phyloP scores from a whole-genome alignment of 2,329 filamentous ascomycete genomes.

The Didymellaceae sp. region DNA sequence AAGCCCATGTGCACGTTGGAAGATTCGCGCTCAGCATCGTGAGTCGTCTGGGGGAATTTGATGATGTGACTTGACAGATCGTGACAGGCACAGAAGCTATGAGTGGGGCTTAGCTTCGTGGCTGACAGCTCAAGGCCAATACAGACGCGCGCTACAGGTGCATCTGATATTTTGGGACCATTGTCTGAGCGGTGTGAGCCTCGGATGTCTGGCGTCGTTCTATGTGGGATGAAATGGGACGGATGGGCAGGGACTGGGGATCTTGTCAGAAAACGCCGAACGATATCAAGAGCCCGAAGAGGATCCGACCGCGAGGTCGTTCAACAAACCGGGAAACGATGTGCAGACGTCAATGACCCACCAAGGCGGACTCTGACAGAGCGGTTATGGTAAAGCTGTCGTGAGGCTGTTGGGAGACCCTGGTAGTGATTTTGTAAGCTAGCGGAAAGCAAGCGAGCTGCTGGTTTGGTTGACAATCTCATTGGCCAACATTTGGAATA shows the following conservation, averaged over 20 bases:
- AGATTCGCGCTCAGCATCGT: slow-evolving; percentile 10
- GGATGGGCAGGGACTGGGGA: not conserved
- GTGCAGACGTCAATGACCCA: slow-evolving; percentile 17
- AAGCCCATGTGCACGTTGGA: slow-evolving; percentile 11
- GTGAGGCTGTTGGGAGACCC: slow-evolving; percentile 11
- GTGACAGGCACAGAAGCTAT: not conserved
- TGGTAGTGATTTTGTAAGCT: slow-evolving; percentile 13
- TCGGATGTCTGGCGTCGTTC: slow-evolving; percentile 4
- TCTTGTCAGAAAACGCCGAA: slow-evolving; percentile 17
- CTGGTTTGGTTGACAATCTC: not conserved
- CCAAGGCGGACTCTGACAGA: not conserved
- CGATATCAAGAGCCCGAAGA: slow-evolving; percentile 10
- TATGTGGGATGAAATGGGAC: not conserved
- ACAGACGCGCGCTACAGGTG: not conserved
- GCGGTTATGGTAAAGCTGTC: slow-evolving; percentile 1
- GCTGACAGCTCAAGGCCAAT: slow-evolving; percentile 1
- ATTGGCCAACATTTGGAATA: slow-evolving; percentile 6
- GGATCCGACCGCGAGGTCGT: slow-evolving; percentile 1
- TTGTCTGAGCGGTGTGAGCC: slow-evolving; percentile 16
- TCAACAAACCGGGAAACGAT: slow-evolving; percentile 2
- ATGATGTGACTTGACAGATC: slow-evolving; percentile 6
- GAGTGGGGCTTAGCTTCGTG: not conserved
- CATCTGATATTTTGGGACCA: not conserved
- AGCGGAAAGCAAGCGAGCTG: slow-evolving; percentile 15
- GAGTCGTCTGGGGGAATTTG: not conserved